These are phyloP conservation scores for Pochonia chlamydosporia DNA, from an alignment of 2,329 filamentous ascomycete species.

Conservation along the genomic window DNA sequence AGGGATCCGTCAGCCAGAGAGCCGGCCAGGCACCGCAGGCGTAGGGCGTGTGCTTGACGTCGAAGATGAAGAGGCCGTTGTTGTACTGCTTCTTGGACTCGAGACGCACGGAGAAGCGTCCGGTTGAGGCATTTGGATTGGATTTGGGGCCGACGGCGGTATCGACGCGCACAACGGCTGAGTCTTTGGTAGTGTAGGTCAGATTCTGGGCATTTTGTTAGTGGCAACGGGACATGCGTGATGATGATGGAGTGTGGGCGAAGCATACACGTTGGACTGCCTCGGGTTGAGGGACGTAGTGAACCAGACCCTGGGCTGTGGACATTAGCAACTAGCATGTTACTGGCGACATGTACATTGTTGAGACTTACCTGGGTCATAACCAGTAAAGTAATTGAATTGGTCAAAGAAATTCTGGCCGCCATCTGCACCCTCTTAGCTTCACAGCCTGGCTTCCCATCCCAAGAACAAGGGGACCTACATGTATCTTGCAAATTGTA, in stretches of 20 bases:
- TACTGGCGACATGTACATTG: not conserved
- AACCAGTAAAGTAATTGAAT: slow-evolving; percentile 46
- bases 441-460: not conserved
- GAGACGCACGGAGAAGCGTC: slow-evolving; percentile 58
- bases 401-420: slow-evolving; percentile 48
- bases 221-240: not conserved
- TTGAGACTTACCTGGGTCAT: slow-evolving; percentile 36
- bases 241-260: not conserved
- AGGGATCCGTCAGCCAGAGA: slow-evolving; percentile 57
- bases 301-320: slow-evolving; percentile 42
- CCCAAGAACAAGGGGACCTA: slow-evolving; percentile 21
- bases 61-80: slow-evolving; percentile 62
- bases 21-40: slow-evolving; percentile 62
- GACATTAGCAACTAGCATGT: not conserved
- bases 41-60: slow-evolving; percentile 56
- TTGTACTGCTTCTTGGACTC: slow-evolving; percentile 55
- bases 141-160: slow-evolving; percentile 45
- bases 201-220: slow-evolving; percentile 44
- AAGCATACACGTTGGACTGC: slow-evolving; percentile 36
- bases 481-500: slow-evolving; percentile 46
- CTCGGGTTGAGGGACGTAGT: slow-evolving; percentile 41
- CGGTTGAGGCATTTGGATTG: slow-evolving; percentile 46
- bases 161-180: slow-evolving; percentile 56
- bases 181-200: slow-evolving; percentile 48
- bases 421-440: slow-evolving; percentile 30